Conservation (phyloP, 805 yeast species). For the Yamadazyma akitaensis region DNA sequence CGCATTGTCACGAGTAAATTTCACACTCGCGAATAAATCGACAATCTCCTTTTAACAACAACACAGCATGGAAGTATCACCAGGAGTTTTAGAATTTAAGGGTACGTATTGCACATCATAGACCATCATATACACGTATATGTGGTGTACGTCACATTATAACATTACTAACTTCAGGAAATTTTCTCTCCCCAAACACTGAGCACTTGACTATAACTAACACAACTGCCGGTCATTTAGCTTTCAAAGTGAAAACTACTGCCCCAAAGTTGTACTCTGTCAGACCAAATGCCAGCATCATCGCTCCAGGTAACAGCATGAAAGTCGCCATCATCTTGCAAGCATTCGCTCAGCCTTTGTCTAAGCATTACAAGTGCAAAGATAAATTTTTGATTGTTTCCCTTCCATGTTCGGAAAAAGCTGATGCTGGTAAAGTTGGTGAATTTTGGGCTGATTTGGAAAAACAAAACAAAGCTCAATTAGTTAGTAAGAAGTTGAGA, state of each 20-base stretch:
- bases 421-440: conserved; percentile 55
- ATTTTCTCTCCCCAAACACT: conserved; percentile 70
- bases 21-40: conserved; percentile 6
- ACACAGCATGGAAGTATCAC: conserved; percentile 62
- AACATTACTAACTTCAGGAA: conserved; percentile 19
- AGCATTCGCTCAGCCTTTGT: conserved; percentile 75
- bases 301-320: conserved; percentile 69
- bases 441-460: conserved; percentile 77
- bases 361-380: conserved; percentile 70
- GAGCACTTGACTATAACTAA: conserved; percentile 56
- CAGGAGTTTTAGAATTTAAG: conserved; percentile 68
- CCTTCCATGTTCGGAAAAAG: conserved; percentile 66
- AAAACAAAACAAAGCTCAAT: conserved; percentile 49
- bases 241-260: conserved; percentile 96
- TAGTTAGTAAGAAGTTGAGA: conserved; percentile 62
- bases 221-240: conserved; percentile 56
- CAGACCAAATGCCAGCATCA: conserved; percentile 86
- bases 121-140: neutral
- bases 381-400: conserved; percentile 92
- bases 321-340: conserved; percentile 82
- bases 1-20: neutral
- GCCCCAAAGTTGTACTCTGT: conserved; percentile 96
- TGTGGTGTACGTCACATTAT: conserved; percentile 37
- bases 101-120: conserved; percentile 49
- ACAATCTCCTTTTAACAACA: conserved; percentile 7